These are phyloP conservation scores for Hymenochaete sp. DNA, from an alignment of 1,284 basidiomycete species.

Conservation along the genomic window DNA sequence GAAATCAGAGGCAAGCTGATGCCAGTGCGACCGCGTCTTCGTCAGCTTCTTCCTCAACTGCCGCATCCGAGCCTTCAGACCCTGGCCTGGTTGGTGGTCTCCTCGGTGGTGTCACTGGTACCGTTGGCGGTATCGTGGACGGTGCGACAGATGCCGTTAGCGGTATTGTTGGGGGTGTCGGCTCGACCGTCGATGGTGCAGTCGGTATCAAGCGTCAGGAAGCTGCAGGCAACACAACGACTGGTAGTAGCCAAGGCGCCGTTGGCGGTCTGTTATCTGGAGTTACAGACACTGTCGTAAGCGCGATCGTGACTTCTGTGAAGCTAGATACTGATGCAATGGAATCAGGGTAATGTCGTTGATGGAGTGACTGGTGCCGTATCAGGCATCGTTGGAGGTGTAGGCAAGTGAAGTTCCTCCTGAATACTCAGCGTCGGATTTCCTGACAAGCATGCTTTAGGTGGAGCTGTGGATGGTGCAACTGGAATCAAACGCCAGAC, in stretches of 20 bases:
- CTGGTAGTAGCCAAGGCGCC: no score
- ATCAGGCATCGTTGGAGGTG: constrained; percentile 1
- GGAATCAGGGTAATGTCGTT: constrained; percentile 6
- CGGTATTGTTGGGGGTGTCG: no score
- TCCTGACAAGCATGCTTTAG: no score
- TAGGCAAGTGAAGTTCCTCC: no score
- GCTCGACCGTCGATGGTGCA: not conserved
- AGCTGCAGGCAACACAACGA: no score
- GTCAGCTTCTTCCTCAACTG: no score
- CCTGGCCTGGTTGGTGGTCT: not conserved
- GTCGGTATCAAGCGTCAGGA: not conserved
- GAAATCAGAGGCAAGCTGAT: not conserved
- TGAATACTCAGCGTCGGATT: no score
- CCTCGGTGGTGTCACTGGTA: constrained; percentile 4
- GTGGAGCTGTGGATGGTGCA: constrained; percentile 1
- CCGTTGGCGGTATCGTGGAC: not conserved
- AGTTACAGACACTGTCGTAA: not conserved
- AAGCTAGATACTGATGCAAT: no score
- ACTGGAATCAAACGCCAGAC: not conserved
- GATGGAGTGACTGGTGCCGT: constrained; percentile 8
- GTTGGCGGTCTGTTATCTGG: not conserved
- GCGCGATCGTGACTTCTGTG: no score
- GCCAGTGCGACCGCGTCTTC: no score
- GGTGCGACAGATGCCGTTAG: constrained; percentile 1
- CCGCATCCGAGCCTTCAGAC: no score